Base-by-base conservation (phyloP, 805 yeast genomes). In the Teunomyces atbi region DNA sequence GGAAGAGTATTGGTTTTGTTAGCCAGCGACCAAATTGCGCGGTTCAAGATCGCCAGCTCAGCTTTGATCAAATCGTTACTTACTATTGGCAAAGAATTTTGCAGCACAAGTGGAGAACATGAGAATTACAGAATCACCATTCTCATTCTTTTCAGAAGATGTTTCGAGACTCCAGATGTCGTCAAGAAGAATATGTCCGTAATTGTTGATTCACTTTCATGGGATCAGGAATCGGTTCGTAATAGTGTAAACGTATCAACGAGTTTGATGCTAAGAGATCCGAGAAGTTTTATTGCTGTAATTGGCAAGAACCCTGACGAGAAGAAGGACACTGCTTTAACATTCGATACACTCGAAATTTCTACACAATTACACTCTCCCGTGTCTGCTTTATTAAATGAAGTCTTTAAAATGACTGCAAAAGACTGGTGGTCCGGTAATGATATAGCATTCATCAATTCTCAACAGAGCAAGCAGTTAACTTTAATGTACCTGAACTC, bases 91-190 rank as follows among this genome's bases (percentile, higher is more conserved):
- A 28, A 28, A n/a, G 6, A 28, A n/a, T 28, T 28, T 28, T 28
- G 11, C 32, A 12, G 32, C 11, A 12, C 13, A 6, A 28, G 32
- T 3, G 32, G 13, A 27, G 30, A 12, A 28, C 32, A 28, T 6
- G 32, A 28, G 13, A 13, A 29, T n/a, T 29, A n/a, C 32, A 29
- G 32, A 29, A 29, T n/a, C 13, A 12, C 6, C 0, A 68, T 79
- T 11, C 66, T 89, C 27, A 60, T 83, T 1, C 32, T 29, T 29
- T 29, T 29, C 15, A 77, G 96, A 59, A 72, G 86, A 36, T 83
- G 90, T 47, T 81, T 84, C 60, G 97, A 90, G 61, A 77, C 81
- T 3, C 60, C 68, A 0, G 74, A 72, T 0, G 65, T 78, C 8
- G 65, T 89, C 3, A 68, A 71, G 23, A 66, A 68, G 6, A 64